Evolutionary conservation across 768 basidiomycete species (phyloP).

Genomic region (Cyathus striatus): DNA sequence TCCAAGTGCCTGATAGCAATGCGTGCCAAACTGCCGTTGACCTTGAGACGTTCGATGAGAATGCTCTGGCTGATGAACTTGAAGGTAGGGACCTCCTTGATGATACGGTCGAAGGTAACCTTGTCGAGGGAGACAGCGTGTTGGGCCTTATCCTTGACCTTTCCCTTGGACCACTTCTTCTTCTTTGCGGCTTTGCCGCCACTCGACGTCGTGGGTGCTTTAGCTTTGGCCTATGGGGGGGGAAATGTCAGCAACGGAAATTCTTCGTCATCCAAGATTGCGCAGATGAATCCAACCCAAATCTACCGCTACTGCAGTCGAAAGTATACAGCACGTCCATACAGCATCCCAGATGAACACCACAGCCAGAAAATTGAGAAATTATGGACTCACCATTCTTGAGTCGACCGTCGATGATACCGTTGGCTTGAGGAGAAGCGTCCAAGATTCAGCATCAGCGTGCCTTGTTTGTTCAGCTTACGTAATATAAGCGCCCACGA

Average conservation of each 20-base stretch:
- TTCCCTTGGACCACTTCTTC: constrained; percentile 99
- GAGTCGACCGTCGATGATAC: constrained; percentile 34
- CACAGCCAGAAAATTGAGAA: constrained; percentile 5
- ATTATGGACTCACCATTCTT: constrained; percentile 35
- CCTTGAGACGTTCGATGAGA: constrained; percentile 96
- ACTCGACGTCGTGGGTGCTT: constrained; percentile 67
- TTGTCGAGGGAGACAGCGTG: constrained; percentile 96
- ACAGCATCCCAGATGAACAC: background rate
- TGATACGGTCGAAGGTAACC: constrained; percentile 84
- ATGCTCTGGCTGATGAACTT: constrained; percentile 97
- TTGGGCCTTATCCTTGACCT: constrained; percentile 99
- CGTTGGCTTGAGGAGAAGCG: constrained; percentile 12
- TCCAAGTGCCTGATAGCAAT: constrained; percentile 88
- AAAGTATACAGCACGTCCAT: background rate
- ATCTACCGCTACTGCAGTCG: background rate
- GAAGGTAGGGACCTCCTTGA: constrained; percentile 99
- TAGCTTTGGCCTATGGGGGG: constrained; percentile 58
- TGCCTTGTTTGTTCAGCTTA: constrained; percentile 38
- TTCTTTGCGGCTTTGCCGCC: constrained; percentile 94
- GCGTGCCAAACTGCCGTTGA: constrained; percentile 93
- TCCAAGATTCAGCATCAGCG: constrained; percentile 14
- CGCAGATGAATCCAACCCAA: constrained; percentile 32
- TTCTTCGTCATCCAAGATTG: constrained; percentile 27
- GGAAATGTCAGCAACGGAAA: constrained; percentile 13
- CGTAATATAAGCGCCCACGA: constrained; percentile 16